These are phyloP conservation scores for Tothia fuscella DNA, from an alignment of 2,329 filamentous ascomycete genomes.

Conservation along the genomic window DNA sequence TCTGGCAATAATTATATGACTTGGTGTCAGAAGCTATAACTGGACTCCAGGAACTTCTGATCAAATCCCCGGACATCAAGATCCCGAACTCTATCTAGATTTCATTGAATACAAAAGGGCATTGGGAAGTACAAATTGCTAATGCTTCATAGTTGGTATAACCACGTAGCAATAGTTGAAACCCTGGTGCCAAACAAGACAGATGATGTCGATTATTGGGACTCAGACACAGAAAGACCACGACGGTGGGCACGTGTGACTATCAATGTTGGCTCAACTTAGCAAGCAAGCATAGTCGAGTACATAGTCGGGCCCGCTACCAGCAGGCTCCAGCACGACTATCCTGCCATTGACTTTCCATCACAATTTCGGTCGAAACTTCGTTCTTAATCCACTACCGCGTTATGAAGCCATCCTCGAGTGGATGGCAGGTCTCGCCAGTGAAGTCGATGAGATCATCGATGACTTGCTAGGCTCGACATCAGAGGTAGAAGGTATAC, in stretches of 20 bases:
- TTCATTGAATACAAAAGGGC: too few species aligned
- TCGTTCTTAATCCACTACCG: background rate
- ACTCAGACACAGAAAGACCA: slow-evolving; percentile 23
- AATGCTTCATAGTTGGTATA: slow-evolving; percentile 16
- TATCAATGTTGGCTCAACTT: slow-evolving; percentile 33
- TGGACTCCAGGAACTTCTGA: too few species aligned
- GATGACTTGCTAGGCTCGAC: slow-evolving; percentile 6
- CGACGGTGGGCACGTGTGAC: slow-evolving; percentile 35
- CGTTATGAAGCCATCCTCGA: slow-evolving; percentile 1
- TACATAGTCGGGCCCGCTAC: slow-evolving; percentile 40
- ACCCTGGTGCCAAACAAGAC: slow-evolving; percentile 31
- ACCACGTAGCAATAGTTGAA: slow-evolving; percentile 18
- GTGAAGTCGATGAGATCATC: slow-evolving; percentile 2
- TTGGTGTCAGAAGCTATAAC: too few species aligned
- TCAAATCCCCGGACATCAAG: too few species aligned
- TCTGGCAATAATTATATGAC: too few species aligned
- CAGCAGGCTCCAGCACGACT: slow-evolving; percentile 23
- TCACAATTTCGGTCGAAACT: slow-evolving; percentile 7
- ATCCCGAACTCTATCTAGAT: too few species aligned
- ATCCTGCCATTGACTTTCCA: slow-evolving; percentile 16
- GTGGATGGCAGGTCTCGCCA: slow-evolving; percentile 3
- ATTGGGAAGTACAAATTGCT: slow-evolving; percentile 17
- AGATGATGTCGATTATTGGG: slow-evolving; percentile 33
- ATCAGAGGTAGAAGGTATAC: too few species aligned
- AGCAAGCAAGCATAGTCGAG: slow-evolving; percentile 33